Base-by-base conservation (phyloP, 2,329 filamentous ascomycete genomes). In the Acrodontium crateriforme region DNA sequence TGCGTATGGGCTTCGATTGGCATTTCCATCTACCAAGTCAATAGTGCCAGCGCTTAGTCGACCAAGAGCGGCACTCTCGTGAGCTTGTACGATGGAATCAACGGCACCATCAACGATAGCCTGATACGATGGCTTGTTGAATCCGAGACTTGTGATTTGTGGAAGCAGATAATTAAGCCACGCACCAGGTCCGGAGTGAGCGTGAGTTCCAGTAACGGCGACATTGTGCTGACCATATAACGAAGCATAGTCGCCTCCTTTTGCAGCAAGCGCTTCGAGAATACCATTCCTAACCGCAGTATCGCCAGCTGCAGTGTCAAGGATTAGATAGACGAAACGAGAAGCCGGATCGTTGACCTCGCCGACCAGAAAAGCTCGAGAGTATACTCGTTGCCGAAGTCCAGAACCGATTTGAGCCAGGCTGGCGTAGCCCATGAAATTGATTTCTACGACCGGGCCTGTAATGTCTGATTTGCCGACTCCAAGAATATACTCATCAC, bases 151-250 rank as follows among this genome's bases (percentile, higher is more conserved):
- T 0, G 87, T 89, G 39, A 95, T 78, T 49, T 94, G 85, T 6
- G 85, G 87, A 5, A 94, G 64, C 7, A 95, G 67, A 50, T 94
- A 95, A 56, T 95, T 95, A 50, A 91, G 65, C 83, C 84, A 95
- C 5, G 79, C 87, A 2, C 80, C 87, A 0, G 87, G 85, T 0
- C 85, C 87, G 14, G 84, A 77, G 56, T 95, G 87, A 15, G 81
- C 89, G 53, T 95, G 87, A 0, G 87, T 95, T 29, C 85, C 87
- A 0, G 83, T 92, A 13, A 95, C 69, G 18, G 87, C 87, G 18
- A 95, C 59, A 47, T 93, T 95, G 42, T 79, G 68, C 44, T 79
- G 69, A 24, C 67, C 71, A 54, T 94, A 95, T 16, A 76, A 57
- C n/a, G n/a, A n/a, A 2, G 69, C 62, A 50, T 85, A 93, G 3